Evolutionary conservation across 2,329 filamentous ascomycete genomes (phyloP).

Genomic region (Microsporum canis): DNA sequence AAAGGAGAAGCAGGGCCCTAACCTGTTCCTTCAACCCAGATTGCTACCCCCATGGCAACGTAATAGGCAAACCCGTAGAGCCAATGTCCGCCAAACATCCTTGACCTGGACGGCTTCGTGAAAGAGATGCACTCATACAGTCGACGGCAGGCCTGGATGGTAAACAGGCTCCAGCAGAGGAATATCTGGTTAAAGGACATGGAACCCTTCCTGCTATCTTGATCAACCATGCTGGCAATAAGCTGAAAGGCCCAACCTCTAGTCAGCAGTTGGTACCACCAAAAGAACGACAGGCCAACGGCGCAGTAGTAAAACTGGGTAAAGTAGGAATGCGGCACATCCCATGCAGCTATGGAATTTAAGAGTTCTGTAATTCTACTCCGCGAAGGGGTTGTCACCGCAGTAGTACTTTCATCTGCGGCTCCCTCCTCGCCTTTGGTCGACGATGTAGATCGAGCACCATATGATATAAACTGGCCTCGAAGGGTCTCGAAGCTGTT

Average conservation of each 20-base stretch:
- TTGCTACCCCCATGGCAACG: slow-evolving; percentile 54
- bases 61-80: slow-evolving; percentile 70
- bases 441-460: slow-evolving; percentile 38
- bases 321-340: slow-evolving; percentile 83
- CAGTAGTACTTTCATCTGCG: slow-evolving; percentile 8
- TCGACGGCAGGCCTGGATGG: slow-evolving; percentile 61
- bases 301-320: slow-evolving; percentile 74
- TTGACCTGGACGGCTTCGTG: slow-evolving; percentile 55
- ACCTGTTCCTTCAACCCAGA: slow-evolving; percentile 79
- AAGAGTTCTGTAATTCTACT: slow-evolving; percentile 24
- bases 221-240: slow-evolving; percentile 35
- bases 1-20: slow-evolving; percentile 22
- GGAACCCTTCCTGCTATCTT: slow-evolving; percentile 27
- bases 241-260: slow-evolving; percentile 44
- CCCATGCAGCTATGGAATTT: slow-evolving; percentile 42
- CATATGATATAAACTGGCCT: slow-evolving; percentile 49
- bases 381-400: not conserved
- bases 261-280: slow-evolving; percentile 53
- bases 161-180: slow-evolving; percentile 60
- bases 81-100: slow-evolving; percentile 83
- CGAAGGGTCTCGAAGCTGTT: slow-evolving; percentile 42
- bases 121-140: slow-evolving; percentile 63
- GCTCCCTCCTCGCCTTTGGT: slow-evolving; percentile 9
- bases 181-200: slow-evolving; percentile 53
- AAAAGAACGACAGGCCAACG: slow-evolving; percentile 58